phyloP scores from a whole-genome alignment of 345 rosid genomes.

The Microthlaspi erraticum region DNA sequence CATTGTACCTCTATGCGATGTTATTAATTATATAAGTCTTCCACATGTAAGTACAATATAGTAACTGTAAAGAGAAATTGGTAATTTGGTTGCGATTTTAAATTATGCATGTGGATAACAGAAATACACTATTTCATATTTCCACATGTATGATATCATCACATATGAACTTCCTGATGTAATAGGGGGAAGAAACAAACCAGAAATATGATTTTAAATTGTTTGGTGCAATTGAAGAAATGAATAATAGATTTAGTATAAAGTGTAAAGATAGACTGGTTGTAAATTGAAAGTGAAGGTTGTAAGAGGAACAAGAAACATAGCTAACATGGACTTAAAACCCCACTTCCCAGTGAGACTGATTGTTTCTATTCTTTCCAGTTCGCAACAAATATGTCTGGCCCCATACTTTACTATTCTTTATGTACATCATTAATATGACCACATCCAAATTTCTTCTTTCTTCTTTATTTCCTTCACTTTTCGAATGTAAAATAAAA shows the following conservation, averaged over 20 bases:
- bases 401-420: conserved; percentile 25
- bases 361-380: conserved; percentile 30
- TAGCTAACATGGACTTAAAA: conserved; percentile 37
- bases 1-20: too few species aligned
- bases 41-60: not conserved
- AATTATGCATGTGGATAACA: conserved; percentile 1
- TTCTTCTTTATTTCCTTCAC: conserved; percentile 5
- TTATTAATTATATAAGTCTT: not conserved
- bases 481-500: not conserved
- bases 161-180: too few species aligned
- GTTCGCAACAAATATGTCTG: conserved; percentile 30
- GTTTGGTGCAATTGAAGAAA: conserved; percentile 12
- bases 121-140: not conserved
- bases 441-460: not conserved
- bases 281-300: conserved; percentile 33
- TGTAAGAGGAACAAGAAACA: conserved; percentile 43
- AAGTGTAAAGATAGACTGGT: conserved; percentile 22
- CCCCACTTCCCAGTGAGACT: conserved; percentile 37
- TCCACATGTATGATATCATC: not conserved
- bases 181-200: not conserved
- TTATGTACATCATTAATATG: not conserved
- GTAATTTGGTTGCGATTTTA: not conserved
- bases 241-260: conserved; percentile 20
- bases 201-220: not conserved
- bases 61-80: not conserved